Evolutionary conservation across 345 rosid genomes (phyloP).

Genomic region (Melaleuca quinquenervia): DNA sequence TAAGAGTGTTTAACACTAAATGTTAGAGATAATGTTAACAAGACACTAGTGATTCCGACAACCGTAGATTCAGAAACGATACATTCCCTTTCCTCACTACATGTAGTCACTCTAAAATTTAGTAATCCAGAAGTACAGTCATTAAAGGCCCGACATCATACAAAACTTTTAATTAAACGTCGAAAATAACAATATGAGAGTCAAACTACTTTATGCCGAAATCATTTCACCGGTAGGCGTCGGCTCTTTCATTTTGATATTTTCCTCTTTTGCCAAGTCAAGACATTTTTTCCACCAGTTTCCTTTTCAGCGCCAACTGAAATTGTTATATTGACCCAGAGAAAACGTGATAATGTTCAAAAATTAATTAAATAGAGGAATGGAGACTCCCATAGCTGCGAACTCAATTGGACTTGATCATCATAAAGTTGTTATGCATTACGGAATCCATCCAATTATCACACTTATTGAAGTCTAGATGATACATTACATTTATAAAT

Average conservation of each 20-base stretch:
- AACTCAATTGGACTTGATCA: no score
- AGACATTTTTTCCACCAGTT: neutral
- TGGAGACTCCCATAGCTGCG: no score
- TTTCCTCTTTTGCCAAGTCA: neutral
- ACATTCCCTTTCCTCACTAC: conserved; percentile 23
- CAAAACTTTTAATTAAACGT: no score
- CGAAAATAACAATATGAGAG: no score
- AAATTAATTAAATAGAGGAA: no score
- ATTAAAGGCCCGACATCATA: neutral
- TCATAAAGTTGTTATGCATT: no score
- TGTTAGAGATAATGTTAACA: conserved; percentile 56
- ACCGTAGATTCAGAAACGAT: conserved; percentile 82
- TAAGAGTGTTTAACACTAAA: conserved; percentile 51
- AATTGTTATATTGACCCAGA: no score
- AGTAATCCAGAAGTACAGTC: neutral
- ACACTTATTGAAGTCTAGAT: conserved; percentile 6
- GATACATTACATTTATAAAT: neutral
- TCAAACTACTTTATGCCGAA: no score
- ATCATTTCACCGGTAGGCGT: no score
- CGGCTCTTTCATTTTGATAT: no score
- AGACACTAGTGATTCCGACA: conserved; percentile 55
- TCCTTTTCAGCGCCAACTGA: no score
- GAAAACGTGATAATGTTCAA: no score
- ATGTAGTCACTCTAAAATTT: conserved; percentile 1
- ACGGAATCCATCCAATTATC: neutral